Conservation (phyloP, 495 filamentous ascomycete species). For the Clavariopsis aquatica region DNA sequence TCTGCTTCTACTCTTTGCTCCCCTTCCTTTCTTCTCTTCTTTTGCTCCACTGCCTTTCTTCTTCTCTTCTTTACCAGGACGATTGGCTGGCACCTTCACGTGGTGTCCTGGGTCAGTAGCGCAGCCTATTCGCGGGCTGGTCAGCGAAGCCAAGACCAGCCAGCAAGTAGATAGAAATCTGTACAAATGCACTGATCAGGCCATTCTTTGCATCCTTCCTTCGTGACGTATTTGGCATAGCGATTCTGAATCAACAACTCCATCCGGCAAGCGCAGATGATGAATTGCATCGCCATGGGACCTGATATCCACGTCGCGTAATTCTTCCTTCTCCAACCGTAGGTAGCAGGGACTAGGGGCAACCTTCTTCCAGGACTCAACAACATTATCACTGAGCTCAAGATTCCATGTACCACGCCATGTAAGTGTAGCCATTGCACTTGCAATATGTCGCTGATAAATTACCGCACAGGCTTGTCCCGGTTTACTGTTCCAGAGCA, state of each 20-base stretch:
- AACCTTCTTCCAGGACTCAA: slow-evolving; percentile 20
- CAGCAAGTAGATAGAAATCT: slow-evolving; percentile 17
- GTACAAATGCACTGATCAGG: slow-evolving; percentile 21
- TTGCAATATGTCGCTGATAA: slow-evolving; percentile 20
- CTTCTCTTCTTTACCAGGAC: slow-evolving; percentile 14
- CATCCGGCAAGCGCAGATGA: slow-evolving; percentile 22
- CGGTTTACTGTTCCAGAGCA: slow-evolving; percentile 22
- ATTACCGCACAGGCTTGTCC: slow-evolving; percentile 18
- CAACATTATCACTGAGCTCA: slow-evolving; percentile 20
- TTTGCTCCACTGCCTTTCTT: slow-evolving; percentile 16
- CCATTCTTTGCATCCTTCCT: slow-evolving; percentile 18
- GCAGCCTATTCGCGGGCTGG: slow-evolving; percentile 15
- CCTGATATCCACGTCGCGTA: slow-evolving; percentile 21
- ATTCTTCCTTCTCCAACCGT: slow-evolving; percentile 17
- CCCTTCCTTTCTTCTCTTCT: slow-evolving; percentile 11
- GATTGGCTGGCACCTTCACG: slow-evolving; percentile 15
- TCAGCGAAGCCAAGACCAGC: slow-evolving; percentile 15
- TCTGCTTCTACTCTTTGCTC: slow-evolving; percentile 17
- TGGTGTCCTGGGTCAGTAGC: slow-evolving; percentile 16
- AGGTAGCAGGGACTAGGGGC: slow-evolving; percentile 14
- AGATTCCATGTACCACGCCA: slow-evolving; percentile 21
- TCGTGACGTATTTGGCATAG: slow-evolving; percentile 19
- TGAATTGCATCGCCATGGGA: slow-evolving; percentile 22
- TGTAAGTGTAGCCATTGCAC: slow-evolving; percentile 23
- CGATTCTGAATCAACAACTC: slow-evolving; percentile 21